Base-by-base conservation (phyloP, 345 rosid genomes). In the Nasturtium officinale region DNA sequence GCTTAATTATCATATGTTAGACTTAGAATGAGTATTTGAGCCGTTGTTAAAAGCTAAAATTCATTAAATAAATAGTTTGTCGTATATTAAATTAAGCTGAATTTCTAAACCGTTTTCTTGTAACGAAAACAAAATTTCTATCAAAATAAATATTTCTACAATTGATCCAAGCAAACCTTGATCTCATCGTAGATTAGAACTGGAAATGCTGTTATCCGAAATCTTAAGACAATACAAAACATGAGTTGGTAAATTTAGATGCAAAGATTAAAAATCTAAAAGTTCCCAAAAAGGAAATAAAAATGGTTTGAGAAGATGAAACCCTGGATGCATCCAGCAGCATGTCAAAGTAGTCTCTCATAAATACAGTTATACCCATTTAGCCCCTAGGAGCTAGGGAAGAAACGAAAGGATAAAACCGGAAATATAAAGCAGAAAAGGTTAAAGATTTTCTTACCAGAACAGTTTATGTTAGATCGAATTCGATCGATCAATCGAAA, bases 381-480 rank as follows among this genome's bases (percentile, higher is more conserved):
- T 1, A 46, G 46, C 55, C 67, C 72, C 23, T 37, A 2, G 5
- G 47, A 50, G 51, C 37, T 26, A 35, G 23, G 45, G 65, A 46
- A 55, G 65, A 61, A 62, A 30, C 9, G 8, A 2, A 42, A 61
- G 80, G 80, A 65, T 21, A 77, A 65, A 57, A 61, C 4, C 13
- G 70, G 64, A 23, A 75, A 67, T 51, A 67, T 43, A 40, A n/a
- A 52, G 45, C 52, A 64, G 71, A 77, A 71, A 70, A 65, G 72
- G 80, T 1, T 77, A 65, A 63, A 55, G 71, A 55, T 46, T 76
- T 76, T 70, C 65, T 70, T 56, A 77, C 80, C 71, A 77, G 76
- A 69, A 64, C 37, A 70, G 75, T 70, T 64, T 50, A 65, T 69
- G 75, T 70, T 77, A 76, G 79, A 76, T 76, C 75, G 75, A 63